Evolutionary conservation across 495 filamentous ascomycete genomes (phyloP).

Genomic region (Extremus antarcticus): DNA sequence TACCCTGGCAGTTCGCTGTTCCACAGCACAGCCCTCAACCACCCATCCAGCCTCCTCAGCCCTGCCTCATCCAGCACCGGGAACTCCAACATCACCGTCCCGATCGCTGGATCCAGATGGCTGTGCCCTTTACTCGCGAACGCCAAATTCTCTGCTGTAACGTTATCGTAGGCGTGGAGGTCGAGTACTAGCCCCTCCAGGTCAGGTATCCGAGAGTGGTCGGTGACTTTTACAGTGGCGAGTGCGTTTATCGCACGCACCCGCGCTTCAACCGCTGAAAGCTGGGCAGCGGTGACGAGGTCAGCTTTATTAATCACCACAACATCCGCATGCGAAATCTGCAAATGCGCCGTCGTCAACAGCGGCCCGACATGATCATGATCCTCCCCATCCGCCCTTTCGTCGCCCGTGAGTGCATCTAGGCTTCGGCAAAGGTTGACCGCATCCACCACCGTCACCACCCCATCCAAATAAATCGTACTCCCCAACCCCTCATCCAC

Average conservation of each 20-base stretch:
- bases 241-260: constrained; percentile 79
- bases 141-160: constrained; percentile 49
- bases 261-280: constrained; percentile 52
- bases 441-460: constrained; percentile 91
- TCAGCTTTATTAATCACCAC: constrained; percentile 93
- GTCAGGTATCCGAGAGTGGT: constrained; percentile 64
- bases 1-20: constrained; percentile 51
- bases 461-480: constrained; percentile 90
- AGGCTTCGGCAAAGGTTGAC: constrained; percentile 76
- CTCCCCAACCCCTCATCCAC: constrained; percentile 89
- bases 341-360: constrained; percentile 83
- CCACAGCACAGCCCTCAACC: constrained; percentile 81
- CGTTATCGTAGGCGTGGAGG: constrained; percentile 82
- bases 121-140: constrained; percentile 48
- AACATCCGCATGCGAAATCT: constrained; percentile 96
- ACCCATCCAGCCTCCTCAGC: constrained; percentile 57
- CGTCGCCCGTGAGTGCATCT: constrained; percentile 57
- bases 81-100: constrained; percentile 62
- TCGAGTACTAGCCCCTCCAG: constrained; percentile 80
- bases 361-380: constrained; percentile 45
- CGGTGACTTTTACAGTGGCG: constrained; percentile 72
- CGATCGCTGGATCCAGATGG: constrained; percentile 76
- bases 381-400: constrained; percentile 24
- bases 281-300: constrained; percentile 58
- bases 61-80: constrained; percentile 44